A percentile compares a stretch with the other conserved stretches of the same genome.
phyloP scores from a whole-genome alignment of 495 filamentous ascomycete species.

The Cladorrhinum samala region DNA sequence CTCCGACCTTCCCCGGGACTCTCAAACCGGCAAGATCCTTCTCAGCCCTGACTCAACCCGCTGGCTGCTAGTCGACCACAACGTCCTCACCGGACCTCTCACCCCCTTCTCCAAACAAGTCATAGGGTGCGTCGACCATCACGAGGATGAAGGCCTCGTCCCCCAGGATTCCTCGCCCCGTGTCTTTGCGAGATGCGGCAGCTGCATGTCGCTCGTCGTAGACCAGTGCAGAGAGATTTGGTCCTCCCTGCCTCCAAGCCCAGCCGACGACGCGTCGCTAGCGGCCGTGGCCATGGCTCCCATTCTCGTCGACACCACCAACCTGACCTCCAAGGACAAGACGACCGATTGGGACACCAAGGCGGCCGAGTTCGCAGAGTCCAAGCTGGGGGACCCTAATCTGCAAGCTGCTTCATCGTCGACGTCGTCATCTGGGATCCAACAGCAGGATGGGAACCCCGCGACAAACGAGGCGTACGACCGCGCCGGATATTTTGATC shows the following conservation, averaged over 20 bases:
- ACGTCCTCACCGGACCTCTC: slow-evolving; percentile 57
- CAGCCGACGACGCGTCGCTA: slow-evolving; percentile 46
- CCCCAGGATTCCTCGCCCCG: slow-evolving; percentile 48
- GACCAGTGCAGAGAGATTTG: slow-evolving; percentile 54
- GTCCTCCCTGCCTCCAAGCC: slow-evolving; percentile 32
- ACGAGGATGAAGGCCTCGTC: slow-evolving; percentile 69
- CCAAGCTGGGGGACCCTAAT: slow-evolving; percentile 16
- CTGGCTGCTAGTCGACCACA: slow-evolving; percentile 86
- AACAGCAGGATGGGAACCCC: neutral
- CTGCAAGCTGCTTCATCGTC: neutral
- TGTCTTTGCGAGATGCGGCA: slow-evolving; percentile 64
- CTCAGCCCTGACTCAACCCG: slow-evolving; percentile 34
- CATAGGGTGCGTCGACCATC: slow-evolving; percentile 85
- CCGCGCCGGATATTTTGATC: slow-evolving; percentile 52
- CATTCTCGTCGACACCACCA: slow-evolving; percentile 78
- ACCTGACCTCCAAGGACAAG: slow-evolving; percentile 63
- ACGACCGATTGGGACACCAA: slow-evolving; percentile 62
- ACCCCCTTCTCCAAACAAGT: slow-evolving; percentile 38
- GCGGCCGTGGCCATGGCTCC: slow-evolving; percentile 73
- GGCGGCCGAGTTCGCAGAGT: slow-evolving; percentile 61
- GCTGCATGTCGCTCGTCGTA: slow-evolving; percentile 73
- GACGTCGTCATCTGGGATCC: neutral
- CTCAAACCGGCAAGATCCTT: neutral
- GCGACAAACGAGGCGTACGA: slow-evolving; percentile 40
- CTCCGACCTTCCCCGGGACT: slow-evolving; percentile 36